Evolutionary conservation across 352 stramenopile species (phyloP).

Genomic region (Halophytophthora polymorphica): DNA sequence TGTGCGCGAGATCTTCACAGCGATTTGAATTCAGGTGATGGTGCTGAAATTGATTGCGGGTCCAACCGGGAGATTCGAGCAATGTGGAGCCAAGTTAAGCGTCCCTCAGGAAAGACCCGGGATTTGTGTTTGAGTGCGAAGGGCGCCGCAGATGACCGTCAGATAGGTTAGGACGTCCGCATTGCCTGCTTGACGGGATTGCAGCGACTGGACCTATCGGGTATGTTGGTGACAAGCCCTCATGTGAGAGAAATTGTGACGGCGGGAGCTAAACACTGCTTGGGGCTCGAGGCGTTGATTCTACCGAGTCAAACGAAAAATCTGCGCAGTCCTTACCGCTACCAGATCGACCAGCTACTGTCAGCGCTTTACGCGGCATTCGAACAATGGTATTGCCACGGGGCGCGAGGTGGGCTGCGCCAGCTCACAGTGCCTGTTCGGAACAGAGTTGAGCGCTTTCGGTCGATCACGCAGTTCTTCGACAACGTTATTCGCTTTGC

Average conservation of each 20-base stretch:
- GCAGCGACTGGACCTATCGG: slow-evolving; percentile 17
- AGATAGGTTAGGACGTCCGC: too few relatives aligned
- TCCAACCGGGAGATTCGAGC: too few relatives aligned
- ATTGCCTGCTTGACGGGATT: slow-evolving; percentile 11
- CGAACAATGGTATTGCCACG: slow-evolving; percentile 13
- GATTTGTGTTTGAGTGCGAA: too few relatives aligned
- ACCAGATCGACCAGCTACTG: slow-evolving; percentile 7
- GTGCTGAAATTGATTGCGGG: too few relatives aligned
- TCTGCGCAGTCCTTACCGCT: not conserved
- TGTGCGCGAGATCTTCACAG: too few relatives aligned
- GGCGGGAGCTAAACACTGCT: slow-evolving; percentile 14
- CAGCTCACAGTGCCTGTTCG: slow-evolving; percentile 18
- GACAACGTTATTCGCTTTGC: slow-evolving; percentile 22
- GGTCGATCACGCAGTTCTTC: slow-evolving; percentile 19
- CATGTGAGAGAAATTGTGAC: slow-evolving; percentile 14
- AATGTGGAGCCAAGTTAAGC: too few relatives aligned
- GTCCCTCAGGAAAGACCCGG: too few relatives aligned
- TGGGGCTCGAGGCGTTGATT: slow-evolving; percentile 16
- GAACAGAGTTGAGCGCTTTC: slow-evolving; percentile 2
- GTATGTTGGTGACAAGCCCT: slow-evolving; percentile 12
- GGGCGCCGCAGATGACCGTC: too few relatives aligned
- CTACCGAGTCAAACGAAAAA: slow-evolving; percentile 8
- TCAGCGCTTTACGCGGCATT: slow-evolving; percentile 20
- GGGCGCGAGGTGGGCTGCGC: slow-evolving; percentile 16
- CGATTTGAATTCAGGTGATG: too few relatives aligned